Base-by-base conservation (phyloP, 371 early-diverging fungal genomes). In the Smittium culicis region DNA sequence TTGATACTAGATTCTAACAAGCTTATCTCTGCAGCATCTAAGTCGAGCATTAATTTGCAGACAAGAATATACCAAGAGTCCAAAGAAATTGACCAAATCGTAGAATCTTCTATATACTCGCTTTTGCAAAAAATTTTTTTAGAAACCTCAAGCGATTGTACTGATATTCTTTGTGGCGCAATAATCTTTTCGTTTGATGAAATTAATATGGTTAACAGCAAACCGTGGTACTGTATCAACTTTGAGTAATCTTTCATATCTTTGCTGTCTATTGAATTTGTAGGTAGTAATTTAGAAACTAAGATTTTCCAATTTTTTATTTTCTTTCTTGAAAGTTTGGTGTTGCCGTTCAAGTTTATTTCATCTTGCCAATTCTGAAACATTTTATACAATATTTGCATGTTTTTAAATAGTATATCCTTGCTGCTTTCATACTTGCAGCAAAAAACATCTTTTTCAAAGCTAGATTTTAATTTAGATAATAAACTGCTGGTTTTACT, bases 401-500 rank as follows among this genome's bases (percentile, higher is more conserved):
- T n/a, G 45, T 45, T 45, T 45, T 45, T 45, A 45, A 11, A 45
- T 45, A 45, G 20, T 5, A 45, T 20, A 45, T 45, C 45, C 5
- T 45, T n/a, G 14, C 27, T 25, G 14, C 25, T 3, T 14, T 57
- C 57, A 14, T 20, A 8, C 25, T 57, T 57, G 27, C 57, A 57
- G 27, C 57, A 57, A 57, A 57, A 57, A 16, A 57, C 57, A 57
- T 57, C 57, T 5, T 57, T 14, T 57, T 57, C 57, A 57, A 57
- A 57, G 3, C n/a, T n/a, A 5, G 14, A n/a, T 57, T 57, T 57
- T 57, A 57, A 57, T 27, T 57, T 57, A 8, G 5, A 5, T 3
- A 57, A 25, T 5, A 27, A 25, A 20, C 5, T n/a, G 27, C 57
- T 57, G 11, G 27, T 25, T 5, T 14, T n/a, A 57, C 25, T 5